phyloP scores from a whole-genome alignment of 1,284 basidiomycete species.

The Cutaneotrichosporon cyanovorans region DNA sequence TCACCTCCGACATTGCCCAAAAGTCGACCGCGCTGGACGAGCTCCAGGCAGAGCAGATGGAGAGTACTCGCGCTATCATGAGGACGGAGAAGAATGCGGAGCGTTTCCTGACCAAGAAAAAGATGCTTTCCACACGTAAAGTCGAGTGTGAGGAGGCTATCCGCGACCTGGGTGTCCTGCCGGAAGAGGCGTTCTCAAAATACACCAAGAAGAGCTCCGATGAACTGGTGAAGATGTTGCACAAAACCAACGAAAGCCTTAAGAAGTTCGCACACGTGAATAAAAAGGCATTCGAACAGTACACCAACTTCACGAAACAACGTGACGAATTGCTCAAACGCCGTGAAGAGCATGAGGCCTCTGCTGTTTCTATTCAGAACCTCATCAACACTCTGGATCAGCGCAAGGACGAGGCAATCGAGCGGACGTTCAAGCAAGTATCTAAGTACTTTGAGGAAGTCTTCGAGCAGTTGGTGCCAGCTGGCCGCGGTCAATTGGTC shows the following conservation, averaged over 20 bases:
- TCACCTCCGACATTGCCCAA: slow-evolving; percentile 60
- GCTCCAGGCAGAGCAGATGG: slow-evolving; percentile 69
- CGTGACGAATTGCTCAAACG: slow-evolving; percentile 81
- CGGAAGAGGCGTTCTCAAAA: slow-evolving; percentile 95
- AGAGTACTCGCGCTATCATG: slow-evolving; percentile 75
- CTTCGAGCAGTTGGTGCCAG: slow-evolving; percentile 94
- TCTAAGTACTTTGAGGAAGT: slow-evolving; percentile 94
- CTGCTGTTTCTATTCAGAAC: slow-evolving; percentile 81
- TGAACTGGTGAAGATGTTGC: slow-evolving; percentile 78
- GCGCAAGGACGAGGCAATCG: slow-evolving; percentile 96
- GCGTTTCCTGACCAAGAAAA: slow-evolving; percentile 82
- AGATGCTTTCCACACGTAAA: slow-evolving; percentile 72
- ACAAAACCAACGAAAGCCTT: slow-evolving; percentile 79
- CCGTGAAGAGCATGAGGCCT: slow-evolving; percentile 81
- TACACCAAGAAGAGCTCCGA: slow-evolving; percentile 78
- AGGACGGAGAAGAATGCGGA: slow-evolving; percentile 92
- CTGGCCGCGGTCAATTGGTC: slow-evolving; percentile 79
- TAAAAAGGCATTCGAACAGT: slow-evolving; percentile 99
- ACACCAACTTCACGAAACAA: slow-evolving; percentile 95
- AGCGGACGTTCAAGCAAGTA: slow-evolving; percentile 96
- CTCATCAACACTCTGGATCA: slow-evolving; percentile 93
- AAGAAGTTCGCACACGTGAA: slow-evolving; percentile 98
- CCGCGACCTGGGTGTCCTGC: slow-evolving; percentile 88
- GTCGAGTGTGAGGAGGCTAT: slow-evolving; percentile 92
- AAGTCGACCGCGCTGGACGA: slow-evolving; percentile 62